Base-by-base conservation (phyloP, 257 asterid species). In the Fraxinus americana region DNA sequence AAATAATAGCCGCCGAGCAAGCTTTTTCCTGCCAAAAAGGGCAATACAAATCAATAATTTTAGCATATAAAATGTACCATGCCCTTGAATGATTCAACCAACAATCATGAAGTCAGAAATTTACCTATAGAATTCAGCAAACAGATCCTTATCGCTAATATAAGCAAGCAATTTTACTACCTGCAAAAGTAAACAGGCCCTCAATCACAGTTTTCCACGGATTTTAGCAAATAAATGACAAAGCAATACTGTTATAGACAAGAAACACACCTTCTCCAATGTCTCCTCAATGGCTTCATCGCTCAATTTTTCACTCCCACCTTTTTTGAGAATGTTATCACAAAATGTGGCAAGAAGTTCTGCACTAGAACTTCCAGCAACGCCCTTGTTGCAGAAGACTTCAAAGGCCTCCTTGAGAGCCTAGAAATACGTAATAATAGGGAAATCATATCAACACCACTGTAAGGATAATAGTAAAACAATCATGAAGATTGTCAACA, bases 371-470 rank as follows among this genome's bases (percentile, higher is more conserved):
- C 97, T 96, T 82, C 99, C 99, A 83, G 97, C 96, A 81, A 96
- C 96, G 45, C 98, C 97, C 85, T 96, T 96, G 87, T 96, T 96
- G 91, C 99, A 96, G 80, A 96, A 96, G 71, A 90, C 88, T 83
- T 96, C 99, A 79, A 96, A 96, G 73, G 99, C 99, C 86, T 96
- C 99, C 82, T 96, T 96, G 59, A 96, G 97, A 81, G 99, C 99
- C 99, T 96, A 66, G 39, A 68, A 41, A 82, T 23, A 34, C 23
- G 59, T 38, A 57, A 79, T 67, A 80, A 71, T 17, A 27, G 10
- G 27, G 25, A 66, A 75, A 35, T 41, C 68, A 76, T 34, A 57
- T 39, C 34, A 70, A 50, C 17, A 41, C 66, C 25, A 12, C 69
- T 36, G 59, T 4, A 54, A 52, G 30, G 38, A 27, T 27, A 63